Evolutionary conservation across 2,329 filamentous ascomycete species (phyloP).

Genomic region (Phoma herbarum): DNA sequence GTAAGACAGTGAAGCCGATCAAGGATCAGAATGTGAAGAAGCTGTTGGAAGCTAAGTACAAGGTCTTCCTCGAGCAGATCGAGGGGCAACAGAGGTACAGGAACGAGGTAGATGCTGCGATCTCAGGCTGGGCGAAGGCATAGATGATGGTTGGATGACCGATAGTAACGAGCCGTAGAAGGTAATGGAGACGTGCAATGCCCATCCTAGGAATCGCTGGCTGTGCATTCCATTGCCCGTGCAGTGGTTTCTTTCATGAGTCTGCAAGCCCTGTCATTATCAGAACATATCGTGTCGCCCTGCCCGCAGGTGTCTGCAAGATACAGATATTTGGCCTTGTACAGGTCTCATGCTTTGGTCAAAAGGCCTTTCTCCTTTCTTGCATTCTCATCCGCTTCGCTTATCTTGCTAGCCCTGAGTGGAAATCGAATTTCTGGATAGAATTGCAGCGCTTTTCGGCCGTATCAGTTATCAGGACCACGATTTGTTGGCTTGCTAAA

Average conservation of each 20-base stretch:
- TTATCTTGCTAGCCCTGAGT: too few relatives aligned
- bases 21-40: conserved; percentile 77
- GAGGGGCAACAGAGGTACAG: conserved; percentile 85
- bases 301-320: not conserved
- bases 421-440: too few relatives aligned
- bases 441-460: too few relatives aligned
- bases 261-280: not conserved
- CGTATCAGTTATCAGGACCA: too few relatives aligned
- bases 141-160: not conserved
- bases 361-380: too few relatives aligned
- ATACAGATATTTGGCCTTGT: not conserved
- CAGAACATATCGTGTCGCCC: not conserved
- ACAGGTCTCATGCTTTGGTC: not conserved
- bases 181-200: not conserved
- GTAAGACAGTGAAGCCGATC: conserved; percentile 80
- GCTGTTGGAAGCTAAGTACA: conserved; percentile 87
- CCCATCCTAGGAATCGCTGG: not conserved
- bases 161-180: too few relatives aligned
- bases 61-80: conserved; percentile 94
- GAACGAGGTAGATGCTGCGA: conserved; percentile 72
- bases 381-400: too few relatives aligned
- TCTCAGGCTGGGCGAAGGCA: conserved; percentile 44
- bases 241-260: not conserved
- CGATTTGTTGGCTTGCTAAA: too few relatives aligned
- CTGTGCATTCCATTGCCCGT: not conserved